These are phyloP conservation scores for Cryphonectria nitschkei DNA, from an alignment of 2,329 filamentous ascomycete genomes.

Conservation along the genomic window DNA sequence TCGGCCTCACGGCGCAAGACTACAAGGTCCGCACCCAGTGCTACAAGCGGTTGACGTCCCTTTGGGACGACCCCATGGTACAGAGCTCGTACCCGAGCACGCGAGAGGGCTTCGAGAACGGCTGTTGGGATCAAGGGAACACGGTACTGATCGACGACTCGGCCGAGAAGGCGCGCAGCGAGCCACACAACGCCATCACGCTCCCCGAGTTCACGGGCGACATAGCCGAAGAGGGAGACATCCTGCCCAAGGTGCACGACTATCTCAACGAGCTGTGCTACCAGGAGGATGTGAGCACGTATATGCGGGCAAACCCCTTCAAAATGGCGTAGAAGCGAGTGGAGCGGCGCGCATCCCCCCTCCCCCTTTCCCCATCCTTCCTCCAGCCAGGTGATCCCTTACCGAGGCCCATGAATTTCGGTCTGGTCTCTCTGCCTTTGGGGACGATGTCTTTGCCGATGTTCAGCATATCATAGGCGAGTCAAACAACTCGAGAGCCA, in stretches of 20 bases:
- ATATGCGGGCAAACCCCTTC: conserved; percentile 58
- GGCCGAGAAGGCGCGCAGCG: conserved; percentile 74
- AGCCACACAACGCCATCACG: conserved; percentile 81
- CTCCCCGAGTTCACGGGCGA: conserved; percentile 75
- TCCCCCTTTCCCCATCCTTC: too few species aligned
- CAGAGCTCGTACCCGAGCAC: conserved; percentile 49
- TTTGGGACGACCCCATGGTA: conserved; percentile 66
- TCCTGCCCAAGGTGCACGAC: conserved; percentile 64
- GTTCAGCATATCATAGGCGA: neutral
- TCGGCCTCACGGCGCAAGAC: conserved; percentile 67
- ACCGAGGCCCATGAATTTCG: neutral
- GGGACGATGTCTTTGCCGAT: neutral
- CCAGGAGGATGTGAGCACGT: conserved; percentile 65
- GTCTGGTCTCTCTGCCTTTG: neutral
- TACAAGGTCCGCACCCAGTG: conserved; percentile 77
- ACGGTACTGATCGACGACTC: conserved; percentile 91
- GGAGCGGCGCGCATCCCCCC: neutral
- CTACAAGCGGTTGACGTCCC: conserved; percentile 78
- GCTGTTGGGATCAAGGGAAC: conserved; percentile 77
- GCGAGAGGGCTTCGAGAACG: conserved; percentile 36
- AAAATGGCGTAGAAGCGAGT: conserved; percentile 37
- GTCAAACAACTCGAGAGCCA: neutral
- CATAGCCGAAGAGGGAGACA: conserved; percentile 42
- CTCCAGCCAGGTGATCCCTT: neutral
- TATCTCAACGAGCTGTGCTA: conserved; percentile 60